Conservation (phyloP, 345 rosid genomes). For the Carallia pectinifolia region DNA sequence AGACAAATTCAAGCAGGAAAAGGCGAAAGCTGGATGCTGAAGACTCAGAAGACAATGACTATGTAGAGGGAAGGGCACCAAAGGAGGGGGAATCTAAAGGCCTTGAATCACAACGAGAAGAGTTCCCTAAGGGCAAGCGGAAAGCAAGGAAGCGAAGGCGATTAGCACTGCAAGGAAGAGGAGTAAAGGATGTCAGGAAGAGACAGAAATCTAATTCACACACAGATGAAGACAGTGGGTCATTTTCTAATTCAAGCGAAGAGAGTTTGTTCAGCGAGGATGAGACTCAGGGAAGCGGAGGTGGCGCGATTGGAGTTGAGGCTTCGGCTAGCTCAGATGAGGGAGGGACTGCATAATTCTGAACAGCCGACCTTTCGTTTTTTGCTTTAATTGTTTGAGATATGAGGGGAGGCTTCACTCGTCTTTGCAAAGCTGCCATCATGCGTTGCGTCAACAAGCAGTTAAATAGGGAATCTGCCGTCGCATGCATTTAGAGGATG, state of each 20-base stretch:
- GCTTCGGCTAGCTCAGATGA: conserved; percentile 66
- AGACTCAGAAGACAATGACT: conserved; percentile 61
- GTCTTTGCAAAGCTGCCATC: no score
- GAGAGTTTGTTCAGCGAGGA: conserved; percentile 78
- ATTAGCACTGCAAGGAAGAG: conserved; percentile 74
- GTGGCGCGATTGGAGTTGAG: conserved; percentile 37
- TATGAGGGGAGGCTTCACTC: not conserved
- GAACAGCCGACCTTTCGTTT: not conserved
- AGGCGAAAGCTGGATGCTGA: conserved; percentile 77
- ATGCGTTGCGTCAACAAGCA: no score
- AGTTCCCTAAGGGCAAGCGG: conserved; percentile 89
- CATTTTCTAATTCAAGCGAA: conserved; percentile 63
- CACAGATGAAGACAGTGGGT: conserved; percentile 51
- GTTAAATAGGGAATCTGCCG: not conserved
- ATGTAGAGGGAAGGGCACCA: conserved; percentile 37
- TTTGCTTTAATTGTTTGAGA: not conserved
- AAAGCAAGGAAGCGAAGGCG: conserved; percentile 85
- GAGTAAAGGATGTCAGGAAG: conserved; percentile 62
- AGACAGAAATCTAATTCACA: conserved; percentile 46
- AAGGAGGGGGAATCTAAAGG: conserved; percentile 47
- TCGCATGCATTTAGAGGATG: not conserved
- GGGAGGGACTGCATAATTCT: conserved; percentile 31
- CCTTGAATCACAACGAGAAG: conserved; percentile 70
- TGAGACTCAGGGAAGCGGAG: conserved; percentile 43
- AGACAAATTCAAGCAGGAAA: conserved; percentile 86